Evolutionary conservation across 441 rosid species (phyloP).

Genomic region (Eruca vesicaria): DNA sequence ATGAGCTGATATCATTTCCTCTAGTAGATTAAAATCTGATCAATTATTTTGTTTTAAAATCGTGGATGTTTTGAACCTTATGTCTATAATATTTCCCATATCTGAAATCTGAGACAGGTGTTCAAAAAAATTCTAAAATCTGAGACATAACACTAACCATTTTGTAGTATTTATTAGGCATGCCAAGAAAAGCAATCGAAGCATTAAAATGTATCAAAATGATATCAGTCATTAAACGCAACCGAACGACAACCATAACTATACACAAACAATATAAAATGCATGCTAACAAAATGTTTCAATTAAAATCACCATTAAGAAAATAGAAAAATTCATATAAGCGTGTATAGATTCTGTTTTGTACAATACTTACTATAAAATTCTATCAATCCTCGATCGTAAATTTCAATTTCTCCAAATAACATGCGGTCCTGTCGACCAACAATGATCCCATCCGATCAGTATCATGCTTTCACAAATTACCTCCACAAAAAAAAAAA

Average conservation of each 20-base stretch:
- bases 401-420: background rate
- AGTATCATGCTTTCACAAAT: slow-evolving; percentile 6
- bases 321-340: background rate
- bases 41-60: background rate
- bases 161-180: background rate
- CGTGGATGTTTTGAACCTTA: background rate
- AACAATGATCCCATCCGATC: slow-evolving; percentile 11
- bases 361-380: slow-evolving; percentile 25
- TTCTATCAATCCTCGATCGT: slow-evolving; percentile 5
- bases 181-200: slow-evolving; percentile 8
- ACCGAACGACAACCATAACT: background rate
- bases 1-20: background rate
- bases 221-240: background rate
- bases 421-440: slow-evolving; percentile 17
- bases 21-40: background rate
- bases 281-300: slow-evolving; percentile 8
- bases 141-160: no score
- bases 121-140: no score
- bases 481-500: background rate
- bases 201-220: background rate
- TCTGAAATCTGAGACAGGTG: no score
- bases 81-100: background rate
- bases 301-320: background rate
- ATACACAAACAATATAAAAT: background rate
- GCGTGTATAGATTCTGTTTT: slow-evolving; percentile 13